Base-by-base conservation (phyloP, 148 eudicot species). In the Rheum nobile region DNA sequence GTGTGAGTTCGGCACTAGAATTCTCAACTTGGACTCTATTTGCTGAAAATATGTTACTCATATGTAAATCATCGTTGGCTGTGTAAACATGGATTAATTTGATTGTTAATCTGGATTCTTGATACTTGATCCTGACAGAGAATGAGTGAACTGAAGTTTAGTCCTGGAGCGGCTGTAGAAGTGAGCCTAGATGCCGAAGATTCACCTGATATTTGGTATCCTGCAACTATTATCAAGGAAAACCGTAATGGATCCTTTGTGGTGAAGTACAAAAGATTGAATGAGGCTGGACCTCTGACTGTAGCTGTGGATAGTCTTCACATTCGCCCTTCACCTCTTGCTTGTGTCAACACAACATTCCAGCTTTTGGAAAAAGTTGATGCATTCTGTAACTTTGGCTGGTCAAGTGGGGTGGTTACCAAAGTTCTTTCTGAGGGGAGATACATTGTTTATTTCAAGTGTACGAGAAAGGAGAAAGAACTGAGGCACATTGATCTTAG, bases 291-390 rank as follows among this genome's bases (percentile, higher is more conserved):
- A 77, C 52, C 57, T 78, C 68, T 61, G 37, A 71, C 73, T 71
- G 78, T 75, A 69, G 73, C 29, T 43, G 75, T 72, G 22, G 57
- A 50, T 77, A 43, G 71, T 75, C 50, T 22, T 71, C 84, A 84
- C 71, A 77, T 84, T 47, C 82, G 86, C 71, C 83, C 86, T 29
- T 74, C 74, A 46, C 83, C 85, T 44, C 84, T 86, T 29, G 42
- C 38, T 44, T 41, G 76, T 39, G 69, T 69, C 76, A 72, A 42
- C 73, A 74, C 75, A 75, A 34, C 71, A 28, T 82, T 80, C 55
- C 71, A 73, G 77, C 75, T 86, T 54, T 67, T 84, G 82, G 86
- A 85, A 65, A 83, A 81, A 57, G 83, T 85, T 3, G 86, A 85
- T 22, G 83, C 86, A 19, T 83, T 81, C 38, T 77, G 70, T 76